These are phyloP conservation scores for Dicorynia guianensis DNA, from an alignment of 306 rosid genomes.

Conservation along the genomic window DNA sequence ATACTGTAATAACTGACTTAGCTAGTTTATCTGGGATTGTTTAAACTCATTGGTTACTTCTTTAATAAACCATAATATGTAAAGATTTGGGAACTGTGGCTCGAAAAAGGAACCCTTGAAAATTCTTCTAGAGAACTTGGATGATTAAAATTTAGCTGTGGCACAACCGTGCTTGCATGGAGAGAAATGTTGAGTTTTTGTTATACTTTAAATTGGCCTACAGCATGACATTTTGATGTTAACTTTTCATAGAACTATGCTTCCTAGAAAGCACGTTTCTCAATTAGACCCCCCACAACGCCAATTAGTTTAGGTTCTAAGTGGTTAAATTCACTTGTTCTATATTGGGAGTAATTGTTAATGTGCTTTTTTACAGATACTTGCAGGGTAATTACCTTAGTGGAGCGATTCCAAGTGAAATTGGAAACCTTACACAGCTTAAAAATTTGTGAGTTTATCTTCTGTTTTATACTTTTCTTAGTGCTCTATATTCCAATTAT, in stretches of 20 bases:
- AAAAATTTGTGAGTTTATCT: slow-evolving; percentile 69
- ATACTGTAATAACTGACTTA: no score
- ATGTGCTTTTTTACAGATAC: slow-evolving; percentile 63
- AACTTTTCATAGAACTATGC: slow-evolving; percentile 7
- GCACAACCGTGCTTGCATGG: no score
- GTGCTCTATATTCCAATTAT: slow-evolving; percentile 29
- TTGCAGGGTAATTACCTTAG: slow-evolving; percentile 98
- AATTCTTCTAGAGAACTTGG: no score
- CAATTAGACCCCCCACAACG: neutral
- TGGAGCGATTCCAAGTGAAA: slow-evolving; percentile 79
- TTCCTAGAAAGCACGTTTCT: slow-evolving; percentile 20
- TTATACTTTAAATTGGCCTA: slow-evolving; percentile 24
- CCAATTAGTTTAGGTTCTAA: slow-evolving; percentile 27
- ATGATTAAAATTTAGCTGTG: no score
- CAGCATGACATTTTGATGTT: slow-evolving; percentile 21
- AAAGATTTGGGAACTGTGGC: no score
- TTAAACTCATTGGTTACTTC: no score
- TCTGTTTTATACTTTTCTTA: slow-evolving; percentile 32
- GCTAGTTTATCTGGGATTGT: no score
- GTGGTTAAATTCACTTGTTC: slow-evolving; percentile 28
- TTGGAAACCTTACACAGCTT: slow-evolving; percentile 84
- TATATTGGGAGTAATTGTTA: slow-evolving; percentile 31
- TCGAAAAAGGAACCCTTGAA: no score
- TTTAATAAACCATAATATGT: no score
- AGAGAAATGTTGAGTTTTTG: neutral